Base-by-base conservation (phyloP, 495 filamentous ascomycete genomes). In the Xanthoparmelia taractica region DNA sequence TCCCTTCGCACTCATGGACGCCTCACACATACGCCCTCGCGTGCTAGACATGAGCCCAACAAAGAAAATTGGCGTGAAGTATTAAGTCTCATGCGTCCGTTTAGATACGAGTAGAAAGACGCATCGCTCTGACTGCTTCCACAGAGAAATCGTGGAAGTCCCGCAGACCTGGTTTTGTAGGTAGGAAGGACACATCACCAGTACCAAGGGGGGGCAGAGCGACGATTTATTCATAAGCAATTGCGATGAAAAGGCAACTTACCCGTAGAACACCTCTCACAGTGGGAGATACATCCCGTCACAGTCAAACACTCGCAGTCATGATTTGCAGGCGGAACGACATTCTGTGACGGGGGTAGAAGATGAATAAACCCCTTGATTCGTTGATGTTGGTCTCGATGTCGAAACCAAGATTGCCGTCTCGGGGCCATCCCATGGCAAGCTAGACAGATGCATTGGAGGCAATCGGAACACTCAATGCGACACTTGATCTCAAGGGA, bases 401-500 rank as follows among this genome's bases (percentile, higher is more conserved):
- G 58, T 25, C 33, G 25, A n/a, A 40, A 60, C 38, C 38, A 60
- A 20, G 25, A 2, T 6, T 29, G 13, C 6, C 25, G 25, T n/a
- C 43, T 60, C 13, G 48, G 23, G 10, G 11, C 13, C 0, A 31
- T 2, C 8, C 0, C 37, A 10, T 13, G 4, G 27, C 58, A 60
- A 10, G 18, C 27, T n/a, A 25, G n/a, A 6, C 58, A 60, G 10
- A 47, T 45, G 31, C 15, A 27, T 20, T 34, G 25, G 13, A 36
- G n/a, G 50, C 58, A 60, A 31, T 47, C 58, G 11, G 8, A 17
- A 27, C 58, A 60, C 18, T 60, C 27, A n/a, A 60, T 10, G 7
- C 58, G 58, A 50, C 58, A 47, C 12, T 36, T 60, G 41, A 60
- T 31, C 17, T 60, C 58, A 25, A 45, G 38, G 13, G 58, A 60